Conservation (phyloP, 2,329 filamentous ascomycete genomes). For the Xylaria arbuscula region DNA sequence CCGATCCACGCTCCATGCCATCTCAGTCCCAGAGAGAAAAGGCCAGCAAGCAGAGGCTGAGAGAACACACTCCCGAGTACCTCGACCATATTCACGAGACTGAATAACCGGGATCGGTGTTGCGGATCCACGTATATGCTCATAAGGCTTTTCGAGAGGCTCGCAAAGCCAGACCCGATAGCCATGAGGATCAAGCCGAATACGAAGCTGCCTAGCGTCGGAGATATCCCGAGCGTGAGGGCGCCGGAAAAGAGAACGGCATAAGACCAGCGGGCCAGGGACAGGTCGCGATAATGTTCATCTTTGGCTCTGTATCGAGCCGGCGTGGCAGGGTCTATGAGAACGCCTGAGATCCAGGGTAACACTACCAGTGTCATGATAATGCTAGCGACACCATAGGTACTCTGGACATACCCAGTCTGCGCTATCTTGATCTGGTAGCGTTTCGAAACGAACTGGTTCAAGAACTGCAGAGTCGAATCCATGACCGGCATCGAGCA, state of each 20-base stretch:
- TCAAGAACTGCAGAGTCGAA: conserved; percentile 44
- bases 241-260: conserved; percentile 42
- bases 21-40: conserved; percentile 49
- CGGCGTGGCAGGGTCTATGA: conserved; percentile 41
- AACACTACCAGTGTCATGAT: conserved; percentile 46
- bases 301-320: conserved; percentile 36
- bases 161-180: conserved; percentile 46
- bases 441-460: conserved; percentile 50
- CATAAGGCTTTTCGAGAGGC: conserved; percentile 48
- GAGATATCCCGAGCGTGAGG: conserved; percentile 44
- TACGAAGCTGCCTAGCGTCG: conserved; percentile 45
- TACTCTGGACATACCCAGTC: conserved; percentile 50
- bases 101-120: conserved; percentile 50
- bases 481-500: conserved; percentile 38
- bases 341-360: conserved; percentile 42
- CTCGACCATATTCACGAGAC: conserved; percentile 48
- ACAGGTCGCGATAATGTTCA: conserved; percentile 47
- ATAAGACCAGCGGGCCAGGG: conserved; percentile 46
- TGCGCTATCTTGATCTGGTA: conserved; percentile 46
- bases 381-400: conserved; percentile 46
- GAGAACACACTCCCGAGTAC: conserved; percentile 47
- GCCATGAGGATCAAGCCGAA: conserved; percentile 48
- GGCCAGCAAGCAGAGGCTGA: conserved; percentile 47
- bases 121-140: conserved; percentile 47
- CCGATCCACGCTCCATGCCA: conserved; percentile 48